These are phyloP conservation scores for Tylopilus felleus DNA, from an alignment of 768 basidiomycete genomes.

Conservation along the genomic window DNA sequence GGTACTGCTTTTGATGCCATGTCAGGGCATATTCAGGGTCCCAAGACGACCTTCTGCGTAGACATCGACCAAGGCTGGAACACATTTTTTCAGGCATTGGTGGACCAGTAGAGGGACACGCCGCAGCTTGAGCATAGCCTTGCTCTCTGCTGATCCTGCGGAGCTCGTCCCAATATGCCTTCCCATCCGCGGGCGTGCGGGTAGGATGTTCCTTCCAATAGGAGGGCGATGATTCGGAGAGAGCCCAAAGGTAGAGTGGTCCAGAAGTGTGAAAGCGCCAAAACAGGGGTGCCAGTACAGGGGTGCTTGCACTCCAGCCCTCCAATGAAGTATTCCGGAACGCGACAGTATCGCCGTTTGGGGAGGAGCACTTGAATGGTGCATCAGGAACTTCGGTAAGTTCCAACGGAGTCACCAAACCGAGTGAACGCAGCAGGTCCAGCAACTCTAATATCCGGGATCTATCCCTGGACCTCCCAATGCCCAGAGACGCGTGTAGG, in stretches of 20 bases:
- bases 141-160: conserved; percentile 44
- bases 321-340: conserved; percentile 45
- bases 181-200: conserved; percentile 36
- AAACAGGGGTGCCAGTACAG: conserved; percentile 52
- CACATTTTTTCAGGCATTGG: conserved; percentile 26
- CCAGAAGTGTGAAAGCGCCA: conserved; percentile 59
- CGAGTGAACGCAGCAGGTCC: conserved; percentile 52
- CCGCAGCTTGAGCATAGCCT: conserved; percentile 23
- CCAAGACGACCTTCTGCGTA: conserved; percentile 65
- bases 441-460: conserved; percentile 61
- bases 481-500: conserved; percentile 51
- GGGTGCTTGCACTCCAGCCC: conserved; percentile 43
- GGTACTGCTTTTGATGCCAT: conserved; percentile 64
- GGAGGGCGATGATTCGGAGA: conserved; percentile 46
- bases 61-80: conserved; percentile 40
- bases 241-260: conserved; percentile 59
- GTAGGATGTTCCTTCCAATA: conserved; percentile 53
- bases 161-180: conserved; percentile 57
- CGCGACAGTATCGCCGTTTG: conserved; percentile 41
- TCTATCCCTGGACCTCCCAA: conserved; percentile 57
- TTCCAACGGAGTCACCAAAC: conserved; percentile 58
- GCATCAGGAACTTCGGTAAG: conserved; percentile 41
- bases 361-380: conserved; percentile 43
- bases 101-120: conserved; percentile 18
- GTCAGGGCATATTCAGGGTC: conserved; percentile 56